These are phyloP conservation scores for Aspergillus sp. DNA, from an alignment of 2,329 filamentous ascomycete genomes.

Conservation along the genomic window DNA sequence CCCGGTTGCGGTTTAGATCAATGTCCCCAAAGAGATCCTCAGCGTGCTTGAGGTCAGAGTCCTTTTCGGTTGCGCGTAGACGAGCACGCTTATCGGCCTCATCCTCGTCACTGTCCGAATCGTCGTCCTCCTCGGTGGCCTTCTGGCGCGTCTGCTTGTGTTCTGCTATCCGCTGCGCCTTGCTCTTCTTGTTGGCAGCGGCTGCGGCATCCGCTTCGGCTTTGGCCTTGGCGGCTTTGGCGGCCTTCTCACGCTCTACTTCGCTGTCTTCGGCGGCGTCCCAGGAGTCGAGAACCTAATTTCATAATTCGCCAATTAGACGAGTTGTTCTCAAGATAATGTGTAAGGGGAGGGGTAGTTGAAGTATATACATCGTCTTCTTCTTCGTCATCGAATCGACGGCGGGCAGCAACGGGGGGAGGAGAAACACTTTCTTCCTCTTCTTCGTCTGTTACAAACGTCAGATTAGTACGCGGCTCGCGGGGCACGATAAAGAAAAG, in stretches of 20 bases:
- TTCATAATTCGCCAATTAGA: neutral
- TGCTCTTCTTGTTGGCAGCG: slow-evolving; percentile 86
- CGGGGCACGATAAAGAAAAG: neutral
- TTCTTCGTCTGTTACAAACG: slow-evolving; percentile 40
- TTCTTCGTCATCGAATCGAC: slow-evolving; percentile 92
- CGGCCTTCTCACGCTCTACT: slow-evolving; percentile 90
- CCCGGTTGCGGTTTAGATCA: slow-evolving; percentile 66
- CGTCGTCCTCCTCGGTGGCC: slow-evolving; percentile 52
- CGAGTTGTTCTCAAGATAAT: neutral
- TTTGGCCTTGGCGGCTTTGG: slow-evolving; percentile 81
- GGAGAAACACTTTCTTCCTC: slow-evolving; percentile 57
- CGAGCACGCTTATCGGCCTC: slow-evolving; percentile 72
- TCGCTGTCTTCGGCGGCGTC: slow-evolving; percentile 96
- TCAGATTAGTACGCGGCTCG: slow-evolving; percentile 7
- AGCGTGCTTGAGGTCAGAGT: slow-evolving; percentile 83
- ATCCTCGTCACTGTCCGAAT: slow-evolving; percentile 60
- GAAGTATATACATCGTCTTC: slow-evolving; percentile 68
- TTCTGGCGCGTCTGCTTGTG: slow-evolving; percentile 62
- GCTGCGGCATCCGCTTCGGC: slow-evolving; percentile 87
- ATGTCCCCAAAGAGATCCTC: slow-evolving; percentile 84
- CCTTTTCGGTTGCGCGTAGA: slow-evolving; percentile 76
- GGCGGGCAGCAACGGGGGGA: slow-evolving; percentile 49
- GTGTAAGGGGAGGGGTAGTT: neutral
- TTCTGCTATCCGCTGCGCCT: slow-evolving; percentile 81
- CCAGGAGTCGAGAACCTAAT: slow-evolving; percentile 90